Base-by-base conservation (phyloP, 331 rosid species). In the Malus hybrid region DNA sequence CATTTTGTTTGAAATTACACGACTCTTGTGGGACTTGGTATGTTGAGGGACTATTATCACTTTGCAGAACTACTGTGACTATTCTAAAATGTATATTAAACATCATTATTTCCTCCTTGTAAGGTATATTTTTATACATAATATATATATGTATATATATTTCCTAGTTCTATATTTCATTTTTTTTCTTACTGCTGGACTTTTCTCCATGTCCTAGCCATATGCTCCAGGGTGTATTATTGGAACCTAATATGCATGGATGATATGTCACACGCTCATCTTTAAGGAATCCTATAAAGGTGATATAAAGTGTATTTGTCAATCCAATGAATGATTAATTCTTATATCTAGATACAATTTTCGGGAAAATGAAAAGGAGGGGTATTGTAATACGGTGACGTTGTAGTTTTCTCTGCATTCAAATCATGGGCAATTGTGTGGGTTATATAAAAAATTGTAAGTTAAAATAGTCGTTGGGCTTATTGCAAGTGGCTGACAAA, bases 201-300 rank as follows among this genome's bases (percentile, higher is more conserved):
- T 24, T 62, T 28, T 73, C 61, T 73, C 46, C 60, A 44, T 44
- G 77, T 62, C 77, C 20, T 44, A 5, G 54, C 31, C 70, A 36
- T n/a, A 5, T 66, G 70, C 29, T 36, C 19, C 70, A 7, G 39
- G 67, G 46, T 36, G 11, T 34, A 36, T 66, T 36, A 39, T 39
- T 73, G 56, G 20, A 71, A 2, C 42, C 69, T 60, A 59, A 46
- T 63, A 42, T 42, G 46, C 46, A 42, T 73, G 16, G 76, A 39
- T 36, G 22, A 36, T 22, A 54, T 10, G 69, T 60, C 77, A 60
- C 77, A 16, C 18, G 3, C 60, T 16, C 44, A 39, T 39, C 69
- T 73, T 61, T 73, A 73, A 42, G 77, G 77, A 73, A 61, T 73
- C 77, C 28, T 10, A 61, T 10, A n/a, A 66, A 1, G 50, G 48